phyloP scores from a whole-genome alignment of 2,329 filamentous ascomycete species.

The Fusarium mexicanum region DNA sequence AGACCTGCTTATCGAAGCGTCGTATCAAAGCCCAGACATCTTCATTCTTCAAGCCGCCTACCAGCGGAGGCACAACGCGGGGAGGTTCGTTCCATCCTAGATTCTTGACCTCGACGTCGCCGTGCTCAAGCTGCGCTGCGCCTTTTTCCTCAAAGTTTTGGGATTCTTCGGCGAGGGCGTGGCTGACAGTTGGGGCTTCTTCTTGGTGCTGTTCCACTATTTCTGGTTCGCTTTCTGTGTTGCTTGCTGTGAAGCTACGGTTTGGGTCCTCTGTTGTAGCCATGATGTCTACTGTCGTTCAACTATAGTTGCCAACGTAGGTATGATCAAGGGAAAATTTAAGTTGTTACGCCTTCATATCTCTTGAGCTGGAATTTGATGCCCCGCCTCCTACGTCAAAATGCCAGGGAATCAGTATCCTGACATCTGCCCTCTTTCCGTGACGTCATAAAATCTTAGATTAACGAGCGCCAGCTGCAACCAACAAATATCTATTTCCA shows the following conservation, averaged over 20 bases:
- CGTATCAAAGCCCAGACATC: constrained; percentile 77
- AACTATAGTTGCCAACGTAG: too few species aligned
- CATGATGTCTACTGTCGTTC: neutral
- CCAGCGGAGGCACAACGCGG: constrained; percentile 67
- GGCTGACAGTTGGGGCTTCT: constrained; percentile 49
- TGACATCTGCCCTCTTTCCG: constrained; percentile 3
- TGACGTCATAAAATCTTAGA: constrained; percentile 29
- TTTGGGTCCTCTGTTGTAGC: constrained; percentile 16
- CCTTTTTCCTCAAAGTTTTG: constrained; percentile 52
- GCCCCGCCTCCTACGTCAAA: constrained; percentile 37
- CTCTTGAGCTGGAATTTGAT: constrained; percentile 15
- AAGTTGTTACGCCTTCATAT: neutral
- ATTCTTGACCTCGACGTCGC: constrained; percentile 67
- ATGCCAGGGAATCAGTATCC: constrained; percentile 18
- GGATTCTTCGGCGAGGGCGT: constrained; percentile 49
- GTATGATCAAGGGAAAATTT: neutral
- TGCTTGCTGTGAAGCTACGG: constrained; percentile 26
- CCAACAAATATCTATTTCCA: constrained; percentile 1
- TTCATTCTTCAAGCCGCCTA: constrained; percentile 76
- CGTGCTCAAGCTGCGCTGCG: constrained; percentile 56
- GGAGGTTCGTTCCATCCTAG: constrained; percentile 75
- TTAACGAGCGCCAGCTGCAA: neutral
- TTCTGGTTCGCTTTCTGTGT: constrained; percentile 43
- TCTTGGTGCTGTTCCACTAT: constrained; percentile 42
- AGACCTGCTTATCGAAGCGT: constrained; percentile 77